Conservation (phyloP, 2,329 filamentous ascomycete species). For the Cadophora sp. region DNA sequence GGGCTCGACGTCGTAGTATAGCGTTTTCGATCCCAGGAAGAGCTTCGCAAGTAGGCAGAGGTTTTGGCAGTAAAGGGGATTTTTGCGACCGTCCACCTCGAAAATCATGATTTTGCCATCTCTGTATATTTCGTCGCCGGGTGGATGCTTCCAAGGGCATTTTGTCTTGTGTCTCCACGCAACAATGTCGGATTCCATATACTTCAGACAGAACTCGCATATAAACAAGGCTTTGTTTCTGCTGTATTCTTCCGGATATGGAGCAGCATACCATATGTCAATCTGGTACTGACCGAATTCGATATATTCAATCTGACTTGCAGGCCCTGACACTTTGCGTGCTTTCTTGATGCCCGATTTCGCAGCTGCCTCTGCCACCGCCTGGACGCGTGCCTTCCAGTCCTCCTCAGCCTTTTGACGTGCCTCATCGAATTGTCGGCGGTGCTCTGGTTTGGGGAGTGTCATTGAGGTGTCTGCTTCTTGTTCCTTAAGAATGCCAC, state of each 20-base stretch:
- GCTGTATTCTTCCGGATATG: conserved; percentile 98
- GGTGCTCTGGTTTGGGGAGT: conserved; percentile 79
- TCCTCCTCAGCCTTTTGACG: conserved; percentile 91
- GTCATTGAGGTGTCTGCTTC: conserved; percentile 94
- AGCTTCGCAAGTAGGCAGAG: conserved; percentile 94
- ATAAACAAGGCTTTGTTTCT: conserved; percentile 97
- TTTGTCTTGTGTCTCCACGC: conserved; percentile 98
- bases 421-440: conserved; percentile 86
- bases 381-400: conserved; percentile 74
- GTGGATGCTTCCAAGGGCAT: conserved; percentile 94
- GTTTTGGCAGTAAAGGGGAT: conserved; percentile 98
- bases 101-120: conserved; percentile 92
- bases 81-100: conserved; percentile 95
- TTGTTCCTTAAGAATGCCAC: conserved; percentile 85
- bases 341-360: conserved; percentile 68
- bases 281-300: conserved; percentile 98
- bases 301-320: conserved; percentile 98
- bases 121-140: conserved; percentile 96
- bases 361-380: conserved; percentile 71
- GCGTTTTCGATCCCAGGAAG: conserved; percentile 96
- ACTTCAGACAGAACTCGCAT: conserved; percentile 98
- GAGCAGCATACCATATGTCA: conserved; percentile 98
- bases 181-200: conserved; percentile 99
- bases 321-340: conserved; percentile 81
- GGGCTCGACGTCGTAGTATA: conserved; percentile 97